Evolutionary conservation across 768 basidiomycete genomes (phyloP), one percentile per base, ranked within the genome.

Genomic region (Pisolithus albus): DNA sequence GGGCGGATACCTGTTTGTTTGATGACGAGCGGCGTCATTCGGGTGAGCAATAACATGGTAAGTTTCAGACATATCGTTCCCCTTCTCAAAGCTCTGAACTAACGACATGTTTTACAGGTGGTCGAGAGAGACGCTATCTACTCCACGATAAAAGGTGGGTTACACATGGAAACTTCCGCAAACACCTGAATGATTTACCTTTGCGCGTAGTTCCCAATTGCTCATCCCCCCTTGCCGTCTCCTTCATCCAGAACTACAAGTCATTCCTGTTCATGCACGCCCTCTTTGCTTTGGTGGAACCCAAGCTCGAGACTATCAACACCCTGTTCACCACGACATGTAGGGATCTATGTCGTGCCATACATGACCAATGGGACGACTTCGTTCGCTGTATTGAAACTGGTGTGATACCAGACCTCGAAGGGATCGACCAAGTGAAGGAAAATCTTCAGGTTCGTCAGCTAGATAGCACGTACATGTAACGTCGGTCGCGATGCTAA

Each of bases 241-340:
- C 59, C 8, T 58, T 55, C 19, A 60, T 62, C n/a, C 5, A 45
- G 11, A 51, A 57, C 38, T 61, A 64, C 38, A 56, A 50, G 30
- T 57, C 63, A 2, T 66, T 57, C 47, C 51, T 64, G 4, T 60
- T 60, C 32, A 51, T 55, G 49, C 64, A 61, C 46, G 60, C 45
- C 2, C 45, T 64, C 5, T 65, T 61, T 10, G 56, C 58, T 5
- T 49, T 61, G 37, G 51, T 57, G 15, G 57, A 63, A 50, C 59
- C 58, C 8, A 44, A 52, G 34, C 43, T 63, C 13, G 57, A 54
- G 30, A 41, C 56, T 9, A 57, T 64, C 45, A 57, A 60, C 8
- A 54, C 56, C 1, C 55, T 62, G 52, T 64, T 64, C 41, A 50
- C 46, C 1, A 60, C 62, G 2, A 28, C 56, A 13, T 60, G 64